Percentiles rank a stretch among this genome's conserved stretches.
Evolutionary conservation across 2,329 filamentous ascomycete genomes (phyloP).

Genomic region (Fusarium verrucosum): DNA sequence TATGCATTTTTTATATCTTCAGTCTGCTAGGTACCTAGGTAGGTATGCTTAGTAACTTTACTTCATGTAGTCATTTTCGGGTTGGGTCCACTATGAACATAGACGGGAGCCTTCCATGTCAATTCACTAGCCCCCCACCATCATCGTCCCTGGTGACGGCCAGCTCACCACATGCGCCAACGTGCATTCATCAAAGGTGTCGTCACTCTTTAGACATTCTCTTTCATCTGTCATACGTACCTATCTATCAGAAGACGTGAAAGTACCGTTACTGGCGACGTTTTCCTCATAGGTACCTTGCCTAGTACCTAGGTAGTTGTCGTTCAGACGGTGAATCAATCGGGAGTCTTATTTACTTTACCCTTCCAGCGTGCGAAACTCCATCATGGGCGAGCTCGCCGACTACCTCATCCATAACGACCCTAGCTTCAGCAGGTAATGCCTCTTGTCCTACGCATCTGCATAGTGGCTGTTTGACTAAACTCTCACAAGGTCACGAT

Average conservation of each 20-base stretch:
- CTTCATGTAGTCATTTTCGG: too few relatives aligned
- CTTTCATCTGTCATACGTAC: neutral
- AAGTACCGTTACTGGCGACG: neutral
- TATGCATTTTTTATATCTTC: too few relatives aligned
- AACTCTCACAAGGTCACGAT: conserved; percentile 67
- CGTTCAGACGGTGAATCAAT: neutral
- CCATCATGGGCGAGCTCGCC: conserved; percentile 72
- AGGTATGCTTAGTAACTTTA: too few relatives aligned
- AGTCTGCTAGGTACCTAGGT: too few relatives aligned
- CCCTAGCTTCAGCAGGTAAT: conserved; percentile 67
- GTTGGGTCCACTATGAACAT: too few relatives aligned
- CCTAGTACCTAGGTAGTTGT: too few relatives aligned
- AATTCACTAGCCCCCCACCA: conserved; percentile 1
- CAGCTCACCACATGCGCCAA: neutral
- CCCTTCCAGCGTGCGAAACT: neutral
- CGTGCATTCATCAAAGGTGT: conserved; percentile 26
- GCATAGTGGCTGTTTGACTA: neutral
- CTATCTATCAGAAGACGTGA: too few relatives aligned
- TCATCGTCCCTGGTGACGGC: conserved; percentile 14
- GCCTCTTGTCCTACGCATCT: neutral
- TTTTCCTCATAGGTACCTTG: neutral
- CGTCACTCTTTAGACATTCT: conserved; percentile 21
- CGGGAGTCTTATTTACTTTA: neutral
- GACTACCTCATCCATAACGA: conserved; percentile 71
- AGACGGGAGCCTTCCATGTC: too few relatives aligned